phyloP scores from a whole-genome alignment of 495 filamentous ascomycete genomes.

The Bombardia bombarda region DNA sequence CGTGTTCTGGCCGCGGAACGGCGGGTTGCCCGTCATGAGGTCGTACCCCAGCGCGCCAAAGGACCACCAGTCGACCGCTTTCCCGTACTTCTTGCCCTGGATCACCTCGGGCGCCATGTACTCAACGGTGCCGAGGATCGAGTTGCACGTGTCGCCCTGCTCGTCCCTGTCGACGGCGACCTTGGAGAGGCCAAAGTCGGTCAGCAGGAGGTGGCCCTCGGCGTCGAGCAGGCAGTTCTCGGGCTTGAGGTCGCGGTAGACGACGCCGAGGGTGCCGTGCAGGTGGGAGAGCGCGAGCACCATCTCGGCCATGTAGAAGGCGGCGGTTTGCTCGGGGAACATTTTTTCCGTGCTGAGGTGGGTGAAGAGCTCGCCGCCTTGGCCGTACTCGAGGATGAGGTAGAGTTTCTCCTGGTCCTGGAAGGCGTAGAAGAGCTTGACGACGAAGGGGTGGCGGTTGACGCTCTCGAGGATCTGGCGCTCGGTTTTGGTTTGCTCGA shows the following conservation, averaged over 20 bases:
- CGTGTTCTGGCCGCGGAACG: constrained; percentile 84
- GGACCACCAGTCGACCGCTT: constrained; percentile 97
- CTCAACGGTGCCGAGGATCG: constrained; percentile 85
- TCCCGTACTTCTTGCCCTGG: constrained; percentile 74
- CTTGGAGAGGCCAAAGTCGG: constrained; percentile 95
- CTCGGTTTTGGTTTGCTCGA: constrained; percentile 97
- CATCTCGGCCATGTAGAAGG: constrained; percentile 98
- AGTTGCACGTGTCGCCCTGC: no score
- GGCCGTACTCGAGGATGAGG: constrained; percentile 95
- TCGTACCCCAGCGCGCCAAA: constrained; percentile 88
- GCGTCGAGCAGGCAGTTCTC: constrained; percentile 94
- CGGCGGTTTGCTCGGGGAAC: constrained; percentile 79
- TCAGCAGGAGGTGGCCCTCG: constrained; percentile 86
- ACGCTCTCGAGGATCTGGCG: constrained; percentile 89
- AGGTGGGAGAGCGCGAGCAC: constrained; percentile 88
- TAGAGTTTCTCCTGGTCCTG: constrained; percentile 98
- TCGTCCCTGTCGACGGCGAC: constrained; percentile 76
- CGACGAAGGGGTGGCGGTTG: constrained; percentile 92
- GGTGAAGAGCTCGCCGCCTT: constrained; percentile 89
- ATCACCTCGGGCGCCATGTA: constrained; percentile 99
- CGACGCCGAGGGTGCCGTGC: constrained; percentile 81
- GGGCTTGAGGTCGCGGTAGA: constrained; percentile 95
- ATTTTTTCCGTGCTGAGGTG: constrained; percentile 85
- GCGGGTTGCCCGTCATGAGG: constrained; percentile 80
- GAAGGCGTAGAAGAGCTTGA: constrained; percentile 96